A percentile compares a stretch with the other conserved stretches of the same genome.
Conservation (phyloP, 2,329 filamentous ascomycete genomes). For the Pyricularia grisea region DNA sequence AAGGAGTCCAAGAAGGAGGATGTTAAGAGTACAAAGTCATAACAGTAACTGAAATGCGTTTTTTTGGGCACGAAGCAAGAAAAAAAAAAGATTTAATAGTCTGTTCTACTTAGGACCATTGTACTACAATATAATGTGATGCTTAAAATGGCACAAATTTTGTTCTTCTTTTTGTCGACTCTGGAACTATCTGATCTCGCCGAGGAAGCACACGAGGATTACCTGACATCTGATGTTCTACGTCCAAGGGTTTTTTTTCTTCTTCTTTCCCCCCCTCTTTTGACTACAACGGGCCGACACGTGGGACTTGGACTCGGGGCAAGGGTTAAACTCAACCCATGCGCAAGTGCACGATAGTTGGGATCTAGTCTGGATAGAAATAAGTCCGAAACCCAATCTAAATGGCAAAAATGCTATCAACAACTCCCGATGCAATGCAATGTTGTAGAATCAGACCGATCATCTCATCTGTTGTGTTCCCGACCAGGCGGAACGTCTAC, state of each 20-base stretch:
- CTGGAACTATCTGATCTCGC: not conserved
- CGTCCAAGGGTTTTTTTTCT: not conserved
- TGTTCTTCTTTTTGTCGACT: not conserved
- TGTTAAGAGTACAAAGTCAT: constrained; percentile 25
- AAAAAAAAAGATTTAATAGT: not conserved
- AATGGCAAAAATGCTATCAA: not conserved
- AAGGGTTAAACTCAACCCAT: not conserved
- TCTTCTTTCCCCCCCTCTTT: not conserved
- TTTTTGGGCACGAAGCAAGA: not conserved
- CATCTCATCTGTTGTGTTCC: not conserved
- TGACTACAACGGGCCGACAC: not conserved
- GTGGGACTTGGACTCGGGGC: not conserved
- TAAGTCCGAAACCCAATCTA: not conserved
- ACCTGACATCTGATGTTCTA: not conserved
- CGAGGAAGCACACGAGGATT: not conserved
- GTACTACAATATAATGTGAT: not conserved
- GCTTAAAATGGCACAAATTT: not conserved
- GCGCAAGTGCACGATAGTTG: not conserved
- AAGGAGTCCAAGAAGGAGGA: constrained; percentile 28
- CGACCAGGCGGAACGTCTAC: not conserved
- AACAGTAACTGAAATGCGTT: not conserved
- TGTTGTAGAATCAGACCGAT: not conserved
- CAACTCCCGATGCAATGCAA: not conserved
- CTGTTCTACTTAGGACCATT: not conserved
- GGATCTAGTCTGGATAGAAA: not conserved